Evolutionary conservation across 108 stramenopile species (phyloP).

Genomic region (Cyclotella sp.): DNA sequence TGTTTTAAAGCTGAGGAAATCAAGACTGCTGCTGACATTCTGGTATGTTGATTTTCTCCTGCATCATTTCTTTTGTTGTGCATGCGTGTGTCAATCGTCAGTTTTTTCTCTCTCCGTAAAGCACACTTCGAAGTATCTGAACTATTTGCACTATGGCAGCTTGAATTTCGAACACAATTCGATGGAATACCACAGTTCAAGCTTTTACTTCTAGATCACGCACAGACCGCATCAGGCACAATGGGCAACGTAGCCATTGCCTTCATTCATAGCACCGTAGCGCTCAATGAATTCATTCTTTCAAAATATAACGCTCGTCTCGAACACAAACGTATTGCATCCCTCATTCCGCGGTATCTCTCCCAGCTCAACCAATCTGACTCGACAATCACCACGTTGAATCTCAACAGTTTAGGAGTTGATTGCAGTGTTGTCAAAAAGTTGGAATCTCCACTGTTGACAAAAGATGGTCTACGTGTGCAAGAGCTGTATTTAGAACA

Average conservation of each 20-base stretch:
- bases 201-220: too few species aligned
- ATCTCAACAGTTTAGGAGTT: constrained; percentile 37
- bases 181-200: too few species aligned
- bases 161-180: too few species aligned
- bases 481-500: constrained; percentile 32
- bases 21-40: too few species aligned
- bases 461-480: constrained; percentile 9
- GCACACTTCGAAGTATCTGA: too few species aligned
- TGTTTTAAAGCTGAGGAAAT: too few species aligned
- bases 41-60: too few species aligned
- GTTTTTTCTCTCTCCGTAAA: too few species aligned
- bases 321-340: constrained; percentile 31
- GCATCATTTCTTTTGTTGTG: too few species aligned
- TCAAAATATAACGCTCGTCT: constrained; percentile 12
- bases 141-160: too few species aligned
- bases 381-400: constrained; percentile 25
- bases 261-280: constrained; percentile 19
- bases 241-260: constrained; percentile 49
- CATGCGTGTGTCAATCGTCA: too few species aligned
- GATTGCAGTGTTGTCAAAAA: constrained; percentile 30
- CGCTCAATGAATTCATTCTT: constrained; percentile 20
- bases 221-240: neutral
- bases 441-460: constrained; percentile 19
- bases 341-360: constrained; percentile 33
- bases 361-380: constrained; percentile 26